These are phyloP conservation scores for Yamadazyma takamatsuzukensis DNA, from an alignment of 805 yeast genomes.

Conservation along the genomic window DNA sequence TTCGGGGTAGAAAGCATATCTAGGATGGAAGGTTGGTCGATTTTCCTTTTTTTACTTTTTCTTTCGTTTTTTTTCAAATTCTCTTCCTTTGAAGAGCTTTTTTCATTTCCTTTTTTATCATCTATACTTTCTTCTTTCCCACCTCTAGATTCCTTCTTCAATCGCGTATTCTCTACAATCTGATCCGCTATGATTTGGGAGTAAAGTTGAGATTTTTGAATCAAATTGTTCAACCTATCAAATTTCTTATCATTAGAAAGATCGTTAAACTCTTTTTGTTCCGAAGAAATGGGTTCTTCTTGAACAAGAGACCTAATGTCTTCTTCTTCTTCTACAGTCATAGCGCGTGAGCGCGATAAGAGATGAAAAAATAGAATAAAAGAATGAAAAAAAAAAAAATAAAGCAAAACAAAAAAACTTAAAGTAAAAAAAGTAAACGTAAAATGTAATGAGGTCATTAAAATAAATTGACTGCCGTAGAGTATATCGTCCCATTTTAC, in stretches of 20 bases:
- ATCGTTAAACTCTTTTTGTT: slow-evolving; percentile 38
- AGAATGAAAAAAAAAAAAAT: too few species aligned
- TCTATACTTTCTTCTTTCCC: slow-evolving; percentile 11
- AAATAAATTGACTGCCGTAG: too few species aligned
- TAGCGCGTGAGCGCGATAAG: too few species aligned
- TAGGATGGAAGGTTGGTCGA: slow-evolving; percentile 11
- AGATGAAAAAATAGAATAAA: too few species aligned
- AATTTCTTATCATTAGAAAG: slow-evolving; percentile 56
- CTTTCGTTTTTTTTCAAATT: too few species aligned
- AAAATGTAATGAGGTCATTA: too few species aligned
- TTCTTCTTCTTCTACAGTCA: too few species aligned
- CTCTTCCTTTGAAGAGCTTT: background rate
- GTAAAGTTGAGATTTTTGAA: slow-evolving; percentile 84
- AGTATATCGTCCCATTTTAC: too few species aligned
- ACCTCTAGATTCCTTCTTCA: slow-evolving; percentile 20
- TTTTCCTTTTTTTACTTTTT: slow-evolving; percentile 8
- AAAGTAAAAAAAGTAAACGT: too few species aligned
- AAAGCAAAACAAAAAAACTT: too few species aligned
- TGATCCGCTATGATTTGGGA: slow-evolving; percentile 84
- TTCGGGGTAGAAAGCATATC: slow-evolving; percentile 6
- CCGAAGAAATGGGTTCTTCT: too few species aligned
- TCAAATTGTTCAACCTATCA: slow-evolving; percentile 64
- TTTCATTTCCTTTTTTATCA: slow-evolving; percentile 9
- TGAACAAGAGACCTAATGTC: too few species aligned
- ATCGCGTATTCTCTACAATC: slow-evolving; percentile 42